Evolutionary conservation across 108 stramenopile species (phyloP).

Genomic region (Conticribra weissflogii): DNA sequence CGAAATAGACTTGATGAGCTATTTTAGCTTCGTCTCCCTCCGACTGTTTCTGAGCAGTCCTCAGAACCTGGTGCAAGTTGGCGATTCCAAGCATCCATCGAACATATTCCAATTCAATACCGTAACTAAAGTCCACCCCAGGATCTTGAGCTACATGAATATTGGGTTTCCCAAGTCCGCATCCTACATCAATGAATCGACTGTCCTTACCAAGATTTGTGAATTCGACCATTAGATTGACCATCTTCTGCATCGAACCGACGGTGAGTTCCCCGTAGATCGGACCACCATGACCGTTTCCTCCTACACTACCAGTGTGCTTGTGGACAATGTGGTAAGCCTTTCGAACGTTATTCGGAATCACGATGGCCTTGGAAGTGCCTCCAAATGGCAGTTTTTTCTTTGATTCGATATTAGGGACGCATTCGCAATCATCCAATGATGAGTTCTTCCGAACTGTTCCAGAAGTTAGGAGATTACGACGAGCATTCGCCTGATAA

Average conservation of each 20-base stretch:
- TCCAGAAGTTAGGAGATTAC: constrained; percentile 15
- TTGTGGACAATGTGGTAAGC: constrained; percentile 74
- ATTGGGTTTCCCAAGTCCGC: constrained; percentile 98
- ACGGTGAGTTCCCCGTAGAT: constrained; percentile 96
- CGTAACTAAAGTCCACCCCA: constrained; percentile 87
- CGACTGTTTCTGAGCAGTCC: constrained; percentile 40
- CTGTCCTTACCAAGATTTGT: constrained; percentile 71
- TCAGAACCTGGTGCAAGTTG: constrained; percentile 67
- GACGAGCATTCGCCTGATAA: constrained; percentile 17
- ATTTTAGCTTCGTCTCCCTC: neutral
- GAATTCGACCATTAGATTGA: constrained; percentile 79
- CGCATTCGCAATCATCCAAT: neutral
- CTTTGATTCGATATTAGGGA: neutral
- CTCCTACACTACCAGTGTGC: constrained; percentile 88
- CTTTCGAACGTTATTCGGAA: constrained; percentile 50
- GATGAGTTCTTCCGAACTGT: too few relatives aligned
- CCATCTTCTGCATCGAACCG: constrained; percentile 90
- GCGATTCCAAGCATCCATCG: constrained; percentile 85
- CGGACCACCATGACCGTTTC: constrained; percentile 88
- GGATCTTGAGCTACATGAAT: constrained; percentile 93
- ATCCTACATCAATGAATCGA: constrained; percentile 97
- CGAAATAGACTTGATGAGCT: constrained; percentile 64
- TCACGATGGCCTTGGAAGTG: constrained; percentile 30
- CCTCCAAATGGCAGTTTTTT: constrained; percentile 28
- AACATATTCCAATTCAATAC: constrained; percentile 89